Percentiles rank a stretch among this genome's conserved stretches.
phyloP scores from a whole-genome alignment of 2,329 filamentous ascomycete species.

The Plenodomus biglobosus region DNA sequence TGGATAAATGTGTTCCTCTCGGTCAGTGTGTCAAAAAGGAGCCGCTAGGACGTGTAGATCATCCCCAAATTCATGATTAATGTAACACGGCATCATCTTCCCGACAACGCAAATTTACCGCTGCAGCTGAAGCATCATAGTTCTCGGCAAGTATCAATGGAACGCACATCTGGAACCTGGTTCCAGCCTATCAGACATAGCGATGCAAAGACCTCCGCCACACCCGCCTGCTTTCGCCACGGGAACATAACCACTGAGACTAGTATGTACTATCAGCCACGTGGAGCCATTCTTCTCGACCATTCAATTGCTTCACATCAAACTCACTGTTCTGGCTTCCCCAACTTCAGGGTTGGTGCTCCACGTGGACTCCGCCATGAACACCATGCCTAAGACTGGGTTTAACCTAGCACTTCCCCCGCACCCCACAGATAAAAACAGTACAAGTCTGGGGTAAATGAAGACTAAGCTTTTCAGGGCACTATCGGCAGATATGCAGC shows the following conservation, averaged over 20 bases:
- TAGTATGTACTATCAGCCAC: too few species aligned
- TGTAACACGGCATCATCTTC: conserved; percentile 22
- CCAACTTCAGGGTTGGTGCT: too few species aligned
- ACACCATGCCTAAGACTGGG: background rate
- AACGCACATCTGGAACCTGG: too few species aligned
- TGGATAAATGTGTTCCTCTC: background rate
- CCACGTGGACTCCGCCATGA: background rate
- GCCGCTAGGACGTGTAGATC: background rate
- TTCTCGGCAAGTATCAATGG: too few species aligned
- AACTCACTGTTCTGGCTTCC: too few species aligned
- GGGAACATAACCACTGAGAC: too few species aligned
- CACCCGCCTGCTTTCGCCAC: too few species aligned
- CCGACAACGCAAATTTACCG: conserved; percentile 5
- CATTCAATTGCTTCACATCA: too few species aligned
- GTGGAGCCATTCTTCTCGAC: too few species aligned
- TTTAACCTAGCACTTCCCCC: conserved; percentile 11
- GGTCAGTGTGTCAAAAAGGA: background rate
- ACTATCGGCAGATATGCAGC: conserved; percentile 24
- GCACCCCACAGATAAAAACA: conserved; percentile 25
- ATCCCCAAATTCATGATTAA: conserved; percentile 1
- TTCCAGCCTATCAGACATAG: too few species aligned
- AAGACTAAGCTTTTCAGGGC: conserved; percentile 14
- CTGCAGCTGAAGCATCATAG: background rate
- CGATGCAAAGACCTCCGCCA: too few species aligned
- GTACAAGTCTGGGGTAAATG: conserved; percentile 17